These are phyloP conservation scores for Camellia japonica DNA, from an alignment of 148 eudicot genomes.

Conservation along the genomic window DNA sequence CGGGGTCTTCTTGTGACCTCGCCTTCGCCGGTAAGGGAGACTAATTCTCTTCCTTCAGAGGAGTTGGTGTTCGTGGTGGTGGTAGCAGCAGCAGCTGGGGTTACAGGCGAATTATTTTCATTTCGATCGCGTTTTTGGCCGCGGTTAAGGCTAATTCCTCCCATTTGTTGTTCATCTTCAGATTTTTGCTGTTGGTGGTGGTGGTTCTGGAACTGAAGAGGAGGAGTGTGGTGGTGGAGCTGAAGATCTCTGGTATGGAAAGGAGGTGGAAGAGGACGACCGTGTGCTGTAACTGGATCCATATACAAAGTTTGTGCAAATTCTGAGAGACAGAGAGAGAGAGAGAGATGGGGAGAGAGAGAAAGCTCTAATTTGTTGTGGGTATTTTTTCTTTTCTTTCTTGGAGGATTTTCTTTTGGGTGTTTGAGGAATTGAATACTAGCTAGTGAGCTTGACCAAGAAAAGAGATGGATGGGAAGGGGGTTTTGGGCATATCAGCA, in stretches of 20 bases:
- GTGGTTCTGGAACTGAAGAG: constrained; percentile 25
- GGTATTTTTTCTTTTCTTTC: neutral
- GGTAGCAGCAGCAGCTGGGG: neutral
- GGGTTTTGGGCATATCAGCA: neutral
- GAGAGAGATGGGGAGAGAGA: neutral
- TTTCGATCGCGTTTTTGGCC: constrained; percentile 30
- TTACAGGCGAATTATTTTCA: constrained; percentile 18
- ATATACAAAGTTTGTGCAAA: constrained; percentile 12
- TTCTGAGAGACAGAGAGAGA: constrained; percentile 5
- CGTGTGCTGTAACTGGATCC: constrained; percentile 47
- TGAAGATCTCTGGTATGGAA: constrained; percentile 50
- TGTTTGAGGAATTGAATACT: neutral
- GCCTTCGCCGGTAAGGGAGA: constrained; percentile 17
- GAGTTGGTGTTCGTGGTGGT: constrained; percentile 4
- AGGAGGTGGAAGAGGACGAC: constrained; percentile 47
- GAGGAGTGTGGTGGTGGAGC: constrained; percentile 32
- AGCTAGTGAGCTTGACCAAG: neutral
- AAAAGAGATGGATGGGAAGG: neutral
- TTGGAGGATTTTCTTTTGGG: neutral
- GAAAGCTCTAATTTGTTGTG: neutral
- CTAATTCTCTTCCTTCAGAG: constrained; percentile 27
- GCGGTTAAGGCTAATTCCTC: constrained; percentile 18
- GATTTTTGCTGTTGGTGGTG: constrained; percentile 22
- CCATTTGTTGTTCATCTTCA: constrained; percentile 28
- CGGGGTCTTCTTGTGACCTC: constrained; percentile 39